Conservation (phyloP, 2,329 filamentous ascomycete genomes). For the Colletotrichum australisinense region DNA sequence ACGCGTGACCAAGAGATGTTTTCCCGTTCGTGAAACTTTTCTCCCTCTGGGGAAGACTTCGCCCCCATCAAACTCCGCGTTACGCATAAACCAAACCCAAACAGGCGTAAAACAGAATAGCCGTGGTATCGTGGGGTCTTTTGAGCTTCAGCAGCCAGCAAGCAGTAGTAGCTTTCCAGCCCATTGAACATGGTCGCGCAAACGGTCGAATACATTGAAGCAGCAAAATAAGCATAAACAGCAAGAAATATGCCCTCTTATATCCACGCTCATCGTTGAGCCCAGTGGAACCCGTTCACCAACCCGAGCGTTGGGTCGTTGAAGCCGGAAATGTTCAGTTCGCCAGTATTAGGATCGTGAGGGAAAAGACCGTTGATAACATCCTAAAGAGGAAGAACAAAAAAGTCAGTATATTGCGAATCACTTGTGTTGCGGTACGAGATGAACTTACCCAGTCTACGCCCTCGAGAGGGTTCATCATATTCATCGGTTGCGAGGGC, state of each 20-base stretch:
- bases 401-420: background rate
- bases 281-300: constrained; percentile 41
- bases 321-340: constrained; percentile 51
- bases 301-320: constrained; percentile 49
- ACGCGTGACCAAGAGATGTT: background rate
- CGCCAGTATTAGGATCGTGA: constrained; percentile 51
- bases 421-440: background rate
- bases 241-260: background rate
- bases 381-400: constrained; percentile 41
- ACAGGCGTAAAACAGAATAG: background rate
- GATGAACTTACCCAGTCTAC: constrained; percentile 72
- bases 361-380: constrained; percentile 51
- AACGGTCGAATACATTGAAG: background rate
- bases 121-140: constrained; percentile 2
- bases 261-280: constrained; percentile 24
- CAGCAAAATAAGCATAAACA: background rate
- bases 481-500: constrained; percentile 30
- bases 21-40: background rate
- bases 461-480: constrained; percentile 53
- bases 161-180: background rate
- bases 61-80: background rate
- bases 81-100: background rate
- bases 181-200: background rate
- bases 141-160: background rate
- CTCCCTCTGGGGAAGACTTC: background rate